Percentiles rank a stretch among this genome's conserved stretches.
Evolutionary conservation across 768 basidiomycete genomes (phyloP).

Genomic region (Russula virescens): DNA sequence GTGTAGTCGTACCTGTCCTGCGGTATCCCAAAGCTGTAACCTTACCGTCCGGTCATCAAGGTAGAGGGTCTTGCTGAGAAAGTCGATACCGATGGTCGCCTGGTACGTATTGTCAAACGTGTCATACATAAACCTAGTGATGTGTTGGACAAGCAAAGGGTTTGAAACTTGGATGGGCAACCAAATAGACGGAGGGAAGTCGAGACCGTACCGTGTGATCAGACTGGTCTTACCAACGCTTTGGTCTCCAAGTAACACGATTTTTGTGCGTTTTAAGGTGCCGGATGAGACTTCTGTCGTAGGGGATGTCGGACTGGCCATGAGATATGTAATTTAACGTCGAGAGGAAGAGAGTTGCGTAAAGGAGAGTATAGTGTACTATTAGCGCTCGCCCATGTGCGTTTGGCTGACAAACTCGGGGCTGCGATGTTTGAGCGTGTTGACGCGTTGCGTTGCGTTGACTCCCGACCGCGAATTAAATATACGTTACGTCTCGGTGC

Average conservation of each 20-base stretch:
- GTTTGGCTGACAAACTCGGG: neutral
- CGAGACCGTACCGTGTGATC: slow-evolving; percentile 73
- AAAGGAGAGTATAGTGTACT: too few relatives aligned
- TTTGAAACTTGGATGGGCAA: neutral
- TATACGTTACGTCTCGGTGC: too few relatives aligned
- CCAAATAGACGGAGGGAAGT: neutral
- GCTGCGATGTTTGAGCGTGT: slow-evolving; percentile 12
- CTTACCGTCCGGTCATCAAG: slow-evolving; percentile 97
- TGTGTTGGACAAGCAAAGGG: slow-evolving; percentile 2
- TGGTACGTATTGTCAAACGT: slow-evolving; percentile 99
- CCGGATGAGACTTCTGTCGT: slow-evolving; percentile 81
- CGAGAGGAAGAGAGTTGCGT: neutral
- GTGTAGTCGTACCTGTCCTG: slow-evolving; percentile 64
- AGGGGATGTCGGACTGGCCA: slow-evolving; percentile 58
- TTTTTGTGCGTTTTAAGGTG: slow-evolving; percentile 92
- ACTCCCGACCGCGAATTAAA: too few relatives aligned
- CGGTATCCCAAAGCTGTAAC: slow-evolving; percentile 98
- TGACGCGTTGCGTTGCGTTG: neutral
- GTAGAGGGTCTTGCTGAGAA: slow-evolving; percentile 99
- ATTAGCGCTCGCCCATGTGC: too few relatives aligned
- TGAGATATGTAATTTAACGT: slow-evolving; percentile 21
- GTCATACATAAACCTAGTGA: slow-evolving; percentile 90
- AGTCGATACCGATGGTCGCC: slow-evolving; percentile 97
- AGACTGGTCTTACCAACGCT: slow-evolving; percentile 98
- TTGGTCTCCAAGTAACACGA: slow-evolving; percentile 93